A percentile compares a stretch with the other conserved stretches of the same genome.
phyloP scores from a whole-genome alignment of 176 grass and related monocot genomes.

The Puccinellia tenuiflora region DNA sequence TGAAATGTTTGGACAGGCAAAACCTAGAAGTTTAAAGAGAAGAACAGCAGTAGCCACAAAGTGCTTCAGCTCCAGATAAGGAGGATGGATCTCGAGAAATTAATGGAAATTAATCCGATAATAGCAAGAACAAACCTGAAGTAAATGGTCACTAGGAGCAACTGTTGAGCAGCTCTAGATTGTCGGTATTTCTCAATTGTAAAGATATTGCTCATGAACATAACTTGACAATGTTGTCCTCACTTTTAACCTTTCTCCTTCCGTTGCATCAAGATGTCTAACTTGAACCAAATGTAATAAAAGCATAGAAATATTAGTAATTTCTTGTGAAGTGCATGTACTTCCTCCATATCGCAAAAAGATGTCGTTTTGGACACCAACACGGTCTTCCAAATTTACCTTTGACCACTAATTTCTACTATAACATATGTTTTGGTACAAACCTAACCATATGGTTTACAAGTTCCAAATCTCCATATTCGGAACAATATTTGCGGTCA shows the following conservation, averaged over 20 bases:
- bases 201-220: slow-evolving; percentile 55
- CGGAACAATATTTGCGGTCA: too few species aligned
- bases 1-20: background rate
- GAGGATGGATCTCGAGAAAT: background rate
- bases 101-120: background rate
- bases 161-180: slow-evolving; percentile 52
- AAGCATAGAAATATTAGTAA: slow-evolving; percentile 3
- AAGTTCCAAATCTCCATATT: too few species aligned
- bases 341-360: too few species aligned
- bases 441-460: too few species aligned
- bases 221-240: slow-evolving; percentile 68
- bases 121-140: slow-evolving; percentile 20
- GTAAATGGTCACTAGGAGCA: slow-evolving; percentile 7
- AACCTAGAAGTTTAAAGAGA: slow-evolving; percentile 1
- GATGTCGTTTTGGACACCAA: too few species aligned
- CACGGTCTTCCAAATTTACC: too few species aligned
- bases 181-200: slow-evolving; percentile 65
- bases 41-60: background rate
- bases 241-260: slow-evolving; percentile 75
- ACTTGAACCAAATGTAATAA: slow-evolving; percentile 42
- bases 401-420: too few species aligned
- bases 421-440: too few species aligned
- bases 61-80: background rate
- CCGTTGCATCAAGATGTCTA: slow-evolving; percentile 73
- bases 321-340: background rate